Evolutionary conservation across 2,329 filamentous ascomycete genomes (phyloP).

Genomic region (Xylaria digitata): DNA sequence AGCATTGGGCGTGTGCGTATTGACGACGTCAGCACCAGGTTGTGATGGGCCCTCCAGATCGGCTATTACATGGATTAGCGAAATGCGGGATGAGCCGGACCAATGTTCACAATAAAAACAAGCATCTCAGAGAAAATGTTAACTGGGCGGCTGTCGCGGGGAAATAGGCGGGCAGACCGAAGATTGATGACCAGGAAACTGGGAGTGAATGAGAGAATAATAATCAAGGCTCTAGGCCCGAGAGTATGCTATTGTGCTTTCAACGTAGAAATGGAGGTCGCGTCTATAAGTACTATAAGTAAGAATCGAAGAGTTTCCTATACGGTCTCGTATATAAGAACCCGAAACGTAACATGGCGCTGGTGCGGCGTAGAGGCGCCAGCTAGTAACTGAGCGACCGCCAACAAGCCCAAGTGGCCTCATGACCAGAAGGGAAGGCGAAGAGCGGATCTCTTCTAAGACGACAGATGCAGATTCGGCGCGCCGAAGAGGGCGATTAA

Average conservation of each 20-base stretch:
- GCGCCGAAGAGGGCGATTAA: slow-evolving; percentile 13
- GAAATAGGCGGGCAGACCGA: slow-evolving; percentile 3
- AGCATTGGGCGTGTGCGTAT: slow-evolving; percentile 29
- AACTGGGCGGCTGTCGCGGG: slow-evolving; percentile 1
- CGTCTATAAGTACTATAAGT: not conserved
- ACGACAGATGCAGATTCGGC: slow-evolving; percentile 22
- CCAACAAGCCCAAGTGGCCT: not conserved
- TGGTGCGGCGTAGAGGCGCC: not conserved
- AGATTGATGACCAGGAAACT: slow-evolving; percentile 5
- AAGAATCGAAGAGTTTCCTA: not conserved
- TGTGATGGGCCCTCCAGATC: slow-evolving; percentile 25
- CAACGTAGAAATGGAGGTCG: not conserved
- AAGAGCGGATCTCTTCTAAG: slow-evolving; percentile 21
- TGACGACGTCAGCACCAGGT: slow-evolving; percentile 29
- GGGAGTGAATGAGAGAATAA: not conserved
- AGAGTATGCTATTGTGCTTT: not conserved
- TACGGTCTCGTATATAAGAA: not conserved
- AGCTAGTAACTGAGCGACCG: not conserved
- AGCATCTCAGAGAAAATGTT: slow-evolving; percentile 2
- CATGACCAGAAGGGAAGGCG: slow-evolving; percentile 11
- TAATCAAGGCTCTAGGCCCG: not conserved
- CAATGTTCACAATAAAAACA: slow-evolving; percentile 16
- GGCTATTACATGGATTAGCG: slow-evolving; percentile 31
- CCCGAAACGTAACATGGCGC: not conserved
- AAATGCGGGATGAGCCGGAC: slow-evolving; percentile 36